Evolutionary conservation across 2,329 filamentous ascomycete species (phyloP).

Genomic region (Phialocephala sp.): DNA sequence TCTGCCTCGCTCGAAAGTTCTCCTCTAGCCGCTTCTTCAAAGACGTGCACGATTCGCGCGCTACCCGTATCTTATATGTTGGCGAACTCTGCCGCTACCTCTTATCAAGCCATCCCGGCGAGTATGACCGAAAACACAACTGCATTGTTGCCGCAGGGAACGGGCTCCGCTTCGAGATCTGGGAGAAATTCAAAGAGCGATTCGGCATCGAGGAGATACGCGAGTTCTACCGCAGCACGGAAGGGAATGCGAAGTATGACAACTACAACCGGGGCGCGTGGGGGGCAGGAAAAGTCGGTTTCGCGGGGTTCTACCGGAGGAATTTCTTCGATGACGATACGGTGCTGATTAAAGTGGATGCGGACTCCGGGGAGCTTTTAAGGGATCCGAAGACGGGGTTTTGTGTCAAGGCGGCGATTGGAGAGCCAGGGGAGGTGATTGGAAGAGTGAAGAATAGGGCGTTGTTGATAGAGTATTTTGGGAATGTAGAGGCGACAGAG

Average conservation of each 20-base stretch:
- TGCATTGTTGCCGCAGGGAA: slow-evolving; percentile 54
- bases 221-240: slow-evolving; percentile 55
- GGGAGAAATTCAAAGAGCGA: slow-evolving; percentile 51
- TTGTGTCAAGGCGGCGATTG: slow-evolving; percentile 45
- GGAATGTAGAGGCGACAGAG: slow-evolving; percentile 49
- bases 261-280: slow-evolving; percentile 49
- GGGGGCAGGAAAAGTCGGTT: slow-evolving; percentile 51
- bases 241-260: slow-evolving; percentile 52
- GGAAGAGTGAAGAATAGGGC: slow-evolving; percentile 48
- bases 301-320: slow-evolving; percentile 48
- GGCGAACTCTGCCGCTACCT: slow-evolving; percentile 57
- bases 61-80: slow-evolving; percentile 52
- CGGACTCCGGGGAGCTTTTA: slow-evolving; percentile 45
- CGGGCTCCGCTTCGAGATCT: slow-evolving; percentile 53
- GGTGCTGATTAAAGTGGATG: slow-evolving; percentile 48
- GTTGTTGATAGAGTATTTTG: slow-evolving; percentile 48
- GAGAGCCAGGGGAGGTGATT: slow-evolving; percentile 52
- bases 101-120: slow-evolving; percentile 49
- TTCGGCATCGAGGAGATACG: slow-evolving; percentile 52
- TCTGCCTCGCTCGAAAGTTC: slow-evolving; percentile 53
- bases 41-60: slow-evolving; percentile 49
- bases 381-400: slow-evolving; percentile 52
- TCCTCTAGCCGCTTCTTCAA: slow-evolving; percentile 52
- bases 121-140: slow-evolving; percentile 51
- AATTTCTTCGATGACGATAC: slow-evolving; percentile 48